Evolutionary conservation across 2,329 filamentous ascomycete genomes (phyloP), one percentile per base, ranked within the genome.

Genomic region (Esteya vermicola): DNA sequence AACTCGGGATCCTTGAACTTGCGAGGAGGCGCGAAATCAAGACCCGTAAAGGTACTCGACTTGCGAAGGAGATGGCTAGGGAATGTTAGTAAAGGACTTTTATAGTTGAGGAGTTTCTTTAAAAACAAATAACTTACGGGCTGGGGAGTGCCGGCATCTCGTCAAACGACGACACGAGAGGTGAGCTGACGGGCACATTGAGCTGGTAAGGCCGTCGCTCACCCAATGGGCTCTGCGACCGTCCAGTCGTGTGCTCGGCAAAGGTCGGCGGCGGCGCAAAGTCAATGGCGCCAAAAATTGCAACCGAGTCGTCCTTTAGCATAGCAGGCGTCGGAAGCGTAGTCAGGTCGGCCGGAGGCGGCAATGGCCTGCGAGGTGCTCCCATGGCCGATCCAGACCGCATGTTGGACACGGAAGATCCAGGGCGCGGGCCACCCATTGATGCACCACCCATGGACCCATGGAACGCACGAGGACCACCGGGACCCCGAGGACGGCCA

Each of bases 91-190:
- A 14, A 23, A 6, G 14, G 4, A n/a, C n/a, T n/a, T n/a, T n/a
- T n/a, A n/a, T n/a, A n/a, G n/a, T n/a, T n/a, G n/a, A n/a, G n/a
- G n/a, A n/a, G n/a, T 19, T 19, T 22, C 18, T 32, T 38, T 25
- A 42, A 32, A 19, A 38, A 4, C 2, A 27, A 35, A 19, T 5
- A 27, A 81, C 83, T 81, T 76, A 89, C 75, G 91, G 86, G 70
- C 86, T 95, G 28, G 91, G 91, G 47, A 98, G 77, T 9, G 72
- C 70, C 12, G 80, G 62, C 45, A 96, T 76, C 43, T 96, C 89
- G 42, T 96, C 89, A 58, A 86, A 95, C 6, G 86, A 71, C 44
- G 81, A 85, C 20, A 72, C 78, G 30, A 95, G 68, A 1, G 88
- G 88, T n/a, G 78, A 81, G 54, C 84, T 80, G 23, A 75, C 71